These are phyloP conservation scores for Paecilomyces niveus DNA, from an alignment of 2,329 filamentous ascomycete species.

Conservation along the genomic window DNA sequence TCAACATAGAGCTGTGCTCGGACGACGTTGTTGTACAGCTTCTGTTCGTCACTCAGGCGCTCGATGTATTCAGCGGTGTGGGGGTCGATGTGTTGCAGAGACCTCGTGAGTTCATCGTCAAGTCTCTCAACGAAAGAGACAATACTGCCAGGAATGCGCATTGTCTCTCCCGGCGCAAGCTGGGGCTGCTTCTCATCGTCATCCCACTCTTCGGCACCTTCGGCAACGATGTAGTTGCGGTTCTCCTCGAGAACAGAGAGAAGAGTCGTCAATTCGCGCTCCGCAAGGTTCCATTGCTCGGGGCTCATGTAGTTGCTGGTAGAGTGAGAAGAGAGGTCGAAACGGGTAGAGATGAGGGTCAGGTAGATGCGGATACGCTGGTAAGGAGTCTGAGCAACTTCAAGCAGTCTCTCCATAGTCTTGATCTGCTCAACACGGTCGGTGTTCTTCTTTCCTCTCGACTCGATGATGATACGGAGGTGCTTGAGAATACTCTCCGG, in stretches of 20 bases:
- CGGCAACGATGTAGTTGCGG: constrained; percentile 75
- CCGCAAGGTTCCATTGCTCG: constrained; percentile 94
- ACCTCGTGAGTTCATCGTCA: constrained; percentile 93
- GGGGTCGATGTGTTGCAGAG: constrained; percentile 94
- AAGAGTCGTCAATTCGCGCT: constrained; percentile 74
- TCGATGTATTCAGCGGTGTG: constrained; percentile 99
- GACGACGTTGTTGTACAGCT: constrained; percentile 87
- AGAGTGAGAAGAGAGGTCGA: constrained; percentile 78
- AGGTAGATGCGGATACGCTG: constrained; percentile 89
- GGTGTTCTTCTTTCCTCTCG: constrained; percentile 97
- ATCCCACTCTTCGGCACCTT: constrained; percentile 96
- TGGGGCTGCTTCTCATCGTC: constrained; percentile 91
- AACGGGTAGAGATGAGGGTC: constrained; percentile 85
- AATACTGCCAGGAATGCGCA: constrained; percentile 89
- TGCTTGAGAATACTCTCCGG: constrained; percentile 98
- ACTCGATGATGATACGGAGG: constrained; percentile 85
- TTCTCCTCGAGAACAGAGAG: constrained; percentile 73
- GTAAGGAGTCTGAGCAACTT: constrained; percentile 85
- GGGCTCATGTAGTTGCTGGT: constrained; percentile 74
- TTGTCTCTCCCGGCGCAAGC: constrained; percentile 64
- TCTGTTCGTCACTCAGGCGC: constrained; percentile 80
- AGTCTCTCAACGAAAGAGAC: constrained; percentile 92
- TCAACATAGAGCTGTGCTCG: constrained; percentile 86
- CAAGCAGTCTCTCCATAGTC: constrained; percentile 91
- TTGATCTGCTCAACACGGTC: constrained; percentile 91